Conservation (phyloP, 2,329 filamentous ascomycete species). For the Myrmaecium sp. region DNA sequence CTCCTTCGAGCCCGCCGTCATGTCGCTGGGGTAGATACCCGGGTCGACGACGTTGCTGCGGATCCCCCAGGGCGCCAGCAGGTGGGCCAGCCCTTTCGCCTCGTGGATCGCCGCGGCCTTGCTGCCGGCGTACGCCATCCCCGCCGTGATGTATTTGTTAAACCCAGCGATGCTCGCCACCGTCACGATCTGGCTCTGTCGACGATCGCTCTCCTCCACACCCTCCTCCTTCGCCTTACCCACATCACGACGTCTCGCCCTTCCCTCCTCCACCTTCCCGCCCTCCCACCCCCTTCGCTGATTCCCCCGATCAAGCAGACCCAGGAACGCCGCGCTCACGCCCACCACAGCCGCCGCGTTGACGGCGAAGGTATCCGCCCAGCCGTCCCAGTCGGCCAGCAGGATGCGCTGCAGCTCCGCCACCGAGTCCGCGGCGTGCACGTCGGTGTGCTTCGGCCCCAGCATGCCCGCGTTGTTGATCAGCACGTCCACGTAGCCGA, state of each 20-base stretch:
- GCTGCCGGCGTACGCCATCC: slow-evolving; percentile 26
- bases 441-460: slow-evolving; percentile 25
- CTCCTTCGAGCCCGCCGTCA: slow-evolving; percentile 19
- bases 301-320: slow-evolving; percentile 28
- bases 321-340: slow-evolving; percentile 28
- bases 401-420: slow-evolving; percentile 26
- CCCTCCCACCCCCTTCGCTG: slow-evolving; percentile 21
- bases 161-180: slow-evolving; percentile 25
- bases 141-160: slow-evolving; percentile 20
- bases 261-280: slow-evolving; percentile 13
- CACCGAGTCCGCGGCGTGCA: slow-evolving; percentile 27
- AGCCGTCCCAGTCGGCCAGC: slow-evolving; percentile 14
- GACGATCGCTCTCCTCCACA: slow-evolving; percentile 16
- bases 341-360: slow-evolving; percentile 29
- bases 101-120: slow-evolving; percentile 28
- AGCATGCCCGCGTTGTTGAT: slow-evolving; percentile 35
- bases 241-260: slow-evolving; percentile 10
- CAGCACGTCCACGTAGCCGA: slow-evolving; percentile 33
- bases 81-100: slow-evolving; percentile 26
- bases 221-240: slow-evolving; percentile 8
- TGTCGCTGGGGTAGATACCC: slow-evolving; percentile 27
- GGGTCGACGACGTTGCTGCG: slow-evolving; percentile 30
- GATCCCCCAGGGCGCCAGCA: slow-evolving; percentile 28
- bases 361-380: slow-evolving; percentile 23
- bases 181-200: slow-evolving; percentile 30